Base-by-base conservation (phyloP, 345 rosid genomes). In the Ceriops zippeliana region DNA sequence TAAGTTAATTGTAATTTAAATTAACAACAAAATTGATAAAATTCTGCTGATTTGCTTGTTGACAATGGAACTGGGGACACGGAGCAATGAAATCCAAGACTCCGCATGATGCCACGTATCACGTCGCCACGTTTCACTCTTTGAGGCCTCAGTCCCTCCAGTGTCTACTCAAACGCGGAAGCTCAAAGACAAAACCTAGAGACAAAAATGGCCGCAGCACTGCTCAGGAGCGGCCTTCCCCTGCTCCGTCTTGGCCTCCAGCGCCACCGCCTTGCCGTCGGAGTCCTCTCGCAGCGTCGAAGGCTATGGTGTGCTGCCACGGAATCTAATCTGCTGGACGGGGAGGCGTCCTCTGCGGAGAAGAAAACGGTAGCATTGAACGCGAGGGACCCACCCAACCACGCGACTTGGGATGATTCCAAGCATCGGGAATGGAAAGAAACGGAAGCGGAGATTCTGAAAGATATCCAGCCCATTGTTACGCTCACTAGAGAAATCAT, bases 381-480 rank as follows among this genome's bases (percentile, higher is more conserved):
- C 26, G 67, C 70, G 52, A 64, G 52, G 62, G 74, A 82, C n/a
- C 76, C 79, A 34, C 79, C 78, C 4, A 83, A 37, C 70, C 75
- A 76, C 52, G 70, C 75, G 52, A 76, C 83, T 22, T 78, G 72
- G 82, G 86, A 89, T 54, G 80, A 85, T 86, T 90, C 88, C 73
- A 90, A 86, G 76, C 89, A 81, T 75, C 77, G 95, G 68, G 86
- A 80, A 58, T 89, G 98, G 98, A 89, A 79, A 80, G 87, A 88
- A 19, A 78, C 79, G 37, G 93, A 93, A 73, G 86, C 81, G 7
- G 92, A 88, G 87, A 89, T 93, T 63, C 77, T 86, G 52, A 62
- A 65, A 32, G 95, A 91, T 73, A 78, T 91, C 58, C 80, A 79
- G 72, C 86, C 97, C 35, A 75, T 76, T 15, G 58, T 79, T 73